Evolutionary conservation across 2,329 filamentous ascomycete species (phyloP), one percentile per base, ranked within the genome.

Genomic region (Xylariaceae sp.): DNA sequence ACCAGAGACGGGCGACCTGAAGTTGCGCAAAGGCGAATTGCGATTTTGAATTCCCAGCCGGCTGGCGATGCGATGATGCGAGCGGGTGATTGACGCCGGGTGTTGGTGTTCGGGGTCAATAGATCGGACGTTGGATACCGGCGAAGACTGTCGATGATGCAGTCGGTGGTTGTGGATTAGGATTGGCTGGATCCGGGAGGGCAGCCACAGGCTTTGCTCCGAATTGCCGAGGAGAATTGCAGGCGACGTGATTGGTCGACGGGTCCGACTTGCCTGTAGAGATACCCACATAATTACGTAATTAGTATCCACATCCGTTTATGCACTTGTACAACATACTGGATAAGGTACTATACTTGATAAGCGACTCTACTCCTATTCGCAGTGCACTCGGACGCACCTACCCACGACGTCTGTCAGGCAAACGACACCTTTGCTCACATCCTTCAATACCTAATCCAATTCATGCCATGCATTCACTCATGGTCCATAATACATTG

Each of bases 151-250:
- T 43, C 60, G 64, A 68, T 67, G 67, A 69, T 68, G 65, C 61
- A 30, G n/a, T n/a, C 29, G 15, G 48, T 43, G 48, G 43, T 42
- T 36, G 46, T 30, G 32, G 26, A 1, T n/a, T 44, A 16, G 43
- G 37, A 45, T 22, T 48, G 34, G 54, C 16, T 45, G 26, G 41
- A 42, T 5, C 8, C 26, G 4, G 26, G 26, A n/a, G 26, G 8
- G 26, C 26, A 19, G 32, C 13, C 32, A 34, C 32, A 34, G 9
- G 9, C 32, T 56, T 48, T 50, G 46, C 45, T 49, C 12, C 40
- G 39, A 59, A 77, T 78, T 79, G 74, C 77, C 77, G 77, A 80
- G 77, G 75, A 74, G 72, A 75, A 78, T 73, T 75, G 68, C 63
- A 60, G 65, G 61, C 56, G 61, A 55, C 62, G 53, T 74, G 69